These are phyloP conservation scores for Penicillium subrubescens DNA, from an alignment of 495 filamentous ascomycete genomes.

Conservation along the genomic window DNA sequence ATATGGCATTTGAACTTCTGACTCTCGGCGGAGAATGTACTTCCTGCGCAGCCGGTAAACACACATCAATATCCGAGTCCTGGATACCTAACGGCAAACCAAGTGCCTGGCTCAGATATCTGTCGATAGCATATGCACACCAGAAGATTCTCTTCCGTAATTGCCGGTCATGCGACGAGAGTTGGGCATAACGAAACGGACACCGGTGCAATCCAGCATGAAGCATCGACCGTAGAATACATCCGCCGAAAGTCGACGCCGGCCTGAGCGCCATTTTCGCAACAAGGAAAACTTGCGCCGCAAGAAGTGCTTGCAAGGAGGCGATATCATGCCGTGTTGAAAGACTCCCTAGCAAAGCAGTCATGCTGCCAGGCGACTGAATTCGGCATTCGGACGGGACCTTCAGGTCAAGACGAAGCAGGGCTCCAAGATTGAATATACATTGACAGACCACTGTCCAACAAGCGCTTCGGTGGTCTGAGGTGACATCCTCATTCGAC, in stretches of 20 bases:
- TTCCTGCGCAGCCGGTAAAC: conserved; percentile 35
- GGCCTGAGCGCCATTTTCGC: conserved; percentile 42
- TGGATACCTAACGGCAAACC: conserved; percentile 48
- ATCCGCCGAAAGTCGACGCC: conserved; percentile 43
- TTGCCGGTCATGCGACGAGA: conserved; percentile 44
- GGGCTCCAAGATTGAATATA: conserved; percentile 39
- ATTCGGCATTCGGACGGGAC: conserved; percentile 33
- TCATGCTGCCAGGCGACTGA: conserved; percentile 31
- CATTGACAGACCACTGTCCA: conserved; percentile 47
- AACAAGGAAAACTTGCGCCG: conserved; percentile 42
- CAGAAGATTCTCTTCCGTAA: conserved; percentile 52
- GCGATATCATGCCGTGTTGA: conserved; percentile 38
- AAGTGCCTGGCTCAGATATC: conserved; percentile 50
- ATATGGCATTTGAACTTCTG: not conserved
- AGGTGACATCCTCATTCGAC: not conserved
- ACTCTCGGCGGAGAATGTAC: conserved; percentile 28
- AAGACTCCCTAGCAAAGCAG: conserved; percentile 30
- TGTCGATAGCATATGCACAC: conserved; percentile 53
- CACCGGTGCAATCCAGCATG: conserved; percentile 47
- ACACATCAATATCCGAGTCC: conserved; percentile 47
- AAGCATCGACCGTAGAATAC: conserved; percentile 42
- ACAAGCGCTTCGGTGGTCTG: conserved; percentile 31
- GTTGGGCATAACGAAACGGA: conserved; percentile 44
- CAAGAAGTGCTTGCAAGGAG: conserved; percentile 42
- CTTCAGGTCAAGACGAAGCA: conserved; percentile 31